These are phyloP conservation scores for Lasiosphaeria miniovina DNA, from an alignment of 495 filamentous ascomycete species.

Conservation along the genomic window DNA sequence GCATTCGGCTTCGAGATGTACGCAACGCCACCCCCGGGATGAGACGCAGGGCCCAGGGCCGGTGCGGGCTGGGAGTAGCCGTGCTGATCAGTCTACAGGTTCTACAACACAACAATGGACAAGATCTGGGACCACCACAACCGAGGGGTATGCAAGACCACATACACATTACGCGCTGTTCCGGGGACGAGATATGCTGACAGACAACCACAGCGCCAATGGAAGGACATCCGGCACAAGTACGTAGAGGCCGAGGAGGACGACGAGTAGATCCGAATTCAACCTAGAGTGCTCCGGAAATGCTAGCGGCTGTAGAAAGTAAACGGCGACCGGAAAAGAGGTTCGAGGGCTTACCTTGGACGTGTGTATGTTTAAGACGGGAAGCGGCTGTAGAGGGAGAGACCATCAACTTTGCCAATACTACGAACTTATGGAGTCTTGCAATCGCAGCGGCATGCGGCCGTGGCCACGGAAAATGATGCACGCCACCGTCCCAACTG, in stretches of 20 bases:
- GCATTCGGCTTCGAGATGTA: conserved; percentile 96
- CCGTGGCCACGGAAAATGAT: too few relatives aligned
- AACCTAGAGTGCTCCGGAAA: too few relatives aligned
- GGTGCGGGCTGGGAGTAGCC: neutral
- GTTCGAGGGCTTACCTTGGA: neutral
- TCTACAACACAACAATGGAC: conserved; percentile 72
- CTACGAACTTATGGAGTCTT: too few relatives aligned
- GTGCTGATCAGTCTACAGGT: conserved; percentile 45
- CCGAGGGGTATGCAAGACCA: conserved; percentile 64
- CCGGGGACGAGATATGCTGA: conserved; percentile 25
- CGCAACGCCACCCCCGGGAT: conserved; percentile 26
- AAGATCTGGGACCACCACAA: conserved; percentile 87
- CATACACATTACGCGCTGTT: neutral
- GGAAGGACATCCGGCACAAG: conserved; percentile 95
- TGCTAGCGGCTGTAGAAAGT: neutral
- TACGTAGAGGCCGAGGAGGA: conserved; percentile 58
- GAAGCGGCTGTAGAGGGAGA: conserved; percentile 25
- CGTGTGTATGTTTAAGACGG: conserved; percentile 20
- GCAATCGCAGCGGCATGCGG: too few relatives aligned
- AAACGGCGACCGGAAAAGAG: neutral
- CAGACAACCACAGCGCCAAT: conserved; percentile 73
- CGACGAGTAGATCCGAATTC: conserved; percentile 13
- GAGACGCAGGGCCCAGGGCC: too few relatives aligned
- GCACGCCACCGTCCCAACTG: too few relatives aligned
- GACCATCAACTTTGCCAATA: conserved; percentile 14